These are phyloP conservation scores for Bipolaris sorokiniana DNA, from an alignment of 2,329 filamentous ascomycete species.

Conservation along the genomic window DNA sequence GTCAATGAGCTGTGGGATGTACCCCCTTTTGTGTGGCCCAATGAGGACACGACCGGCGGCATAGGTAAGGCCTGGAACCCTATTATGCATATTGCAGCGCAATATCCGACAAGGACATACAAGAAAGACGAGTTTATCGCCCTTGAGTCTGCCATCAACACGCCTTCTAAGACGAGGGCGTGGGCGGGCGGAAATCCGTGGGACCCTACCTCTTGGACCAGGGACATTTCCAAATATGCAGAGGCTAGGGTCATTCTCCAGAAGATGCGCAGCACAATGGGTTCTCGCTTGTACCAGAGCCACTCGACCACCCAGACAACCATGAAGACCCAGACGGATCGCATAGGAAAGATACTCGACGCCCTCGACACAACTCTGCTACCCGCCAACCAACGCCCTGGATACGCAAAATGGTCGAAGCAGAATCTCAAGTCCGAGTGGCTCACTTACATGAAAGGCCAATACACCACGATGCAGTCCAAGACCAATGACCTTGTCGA, in stretches of 20 bases:
- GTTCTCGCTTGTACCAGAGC: neutral
- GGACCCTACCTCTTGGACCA: neutral
- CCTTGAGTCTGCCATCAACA: constrained; percentile 3
- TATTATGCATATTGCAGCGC: constrained; percentile 5
- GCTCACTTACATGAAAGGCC: neutral
- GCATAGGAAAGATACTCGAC: constrained; percentile 1
- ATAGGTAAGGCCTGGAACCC: neutral
- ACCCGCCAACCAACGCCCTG: neutral
- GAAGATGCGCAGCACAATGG: constrained; percentile 1
- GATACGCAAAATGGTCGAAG: neutral
- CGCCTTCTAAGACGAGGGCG: constrained; percentile 1
- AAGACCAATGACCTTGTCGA: neutral
- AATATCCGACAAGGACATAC: constrained; percentile 2
- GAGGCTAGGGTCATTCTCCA: neutral
- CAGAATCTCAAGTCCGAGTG: neutral
- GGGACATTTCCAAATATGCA: neutral
- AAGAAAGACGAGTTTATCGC: neutral
- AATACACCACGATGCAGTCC: neutral
- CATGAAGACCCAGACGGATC: constrained; percentile 1
- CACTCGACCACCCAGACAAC: neutral
- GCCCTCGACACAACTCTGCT: constrained; percentile 3
- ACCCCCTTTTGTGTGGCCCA: neutral
- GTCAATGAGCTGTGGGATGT: neutral
- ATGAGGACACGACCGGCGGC: neutral
- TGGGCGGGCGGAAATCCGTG: neutral